phyloP scores from a whole-genome alignment of 352 stramenopile species.

The Globisporangium irregulare region DNA sequence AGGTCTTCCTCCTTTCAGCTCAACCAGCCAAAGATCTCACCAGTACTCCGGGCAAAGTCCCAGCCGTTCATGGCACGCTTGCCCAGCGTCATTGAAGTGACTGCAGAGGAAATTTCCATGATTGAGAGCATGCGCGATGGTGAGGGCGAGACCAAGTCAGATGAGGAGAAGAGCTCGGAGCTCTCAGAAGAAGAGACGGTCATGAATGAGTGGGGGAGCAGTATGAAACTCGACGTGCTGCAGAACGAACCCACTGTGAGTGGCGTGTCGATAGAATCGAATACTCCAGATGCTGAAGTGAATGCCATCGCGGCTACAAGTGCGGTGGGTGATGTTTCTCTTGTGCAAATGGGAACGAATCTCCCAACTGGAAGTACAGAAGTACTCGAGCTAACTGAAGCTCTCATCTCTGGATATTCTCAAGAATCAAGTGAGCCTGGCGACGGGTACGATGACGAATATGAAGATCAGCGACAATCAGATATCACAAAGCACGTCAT shows the following conservation, averaged over 20 bases:
- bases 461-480: neutral
- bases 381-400: neutral
- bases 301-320: neutral
- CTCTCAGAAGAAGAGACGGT: neutral
- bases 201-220: neutral
- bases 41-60: constrained; percentile 24
- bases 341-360: neutral
- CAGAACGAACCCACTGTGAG: neutral
- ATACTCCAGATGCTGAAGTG: neutral
- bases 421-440: neutral
- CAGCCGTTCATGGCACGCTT: constrained; percentile 28
- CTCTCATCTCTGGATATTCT: neutral
- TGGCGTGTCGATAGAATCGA: neutral
- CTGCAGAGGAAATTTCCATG: constrained; percentile 5
- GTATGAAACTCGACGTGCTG: neutral
- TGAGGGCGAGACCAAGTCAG: neutral
- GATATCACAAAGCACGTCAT: neutral
- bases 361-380: neutral
- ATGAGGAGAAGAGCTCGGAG: neutral
- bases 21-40: constrained; percentile 13
- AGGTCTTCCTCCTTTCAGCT: constrained; percentile 28
- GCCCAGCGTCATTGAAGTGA: constrained; percentile 34
- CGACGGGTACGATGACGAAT: constrained; percentile 18
- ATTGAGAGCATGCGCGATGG: constrained; percentile 2
- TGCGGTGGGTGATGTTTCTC: neutral